Percentiles rank a stretch among this genome's conserved stretches.
Conservation (phyloP, 345 rosid genomes). For the Pelargonium nanum region DNA sequence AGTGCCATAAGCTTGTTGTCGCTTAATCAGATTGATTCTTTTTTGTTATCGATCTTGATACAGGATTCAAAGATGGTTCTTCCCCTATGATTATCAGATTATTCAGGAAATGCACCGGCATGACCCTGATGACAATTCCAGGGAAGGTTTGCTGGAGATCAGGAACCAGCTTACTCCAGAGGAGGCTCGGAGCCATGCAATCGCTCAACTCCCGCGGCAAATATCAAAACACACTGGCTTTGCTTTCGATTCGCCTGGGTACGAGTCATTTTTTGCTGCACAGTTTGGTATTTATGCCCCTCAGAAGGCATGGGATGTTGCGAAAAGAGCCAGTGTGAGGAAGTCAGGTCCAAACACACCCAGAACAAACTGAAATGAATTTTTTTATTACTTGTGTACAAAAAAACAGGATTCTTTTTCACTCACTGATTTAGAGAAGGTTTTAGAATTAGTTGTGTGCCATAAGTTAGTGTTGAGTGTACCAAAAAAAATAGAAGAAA, state of each 20-base stretch:
- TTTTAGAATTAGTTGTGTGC: neutral
- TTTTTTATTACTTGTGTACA: neutral
- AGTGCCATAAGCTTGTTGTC: no score
- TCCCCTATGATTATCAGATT: constrained; percentile 89
- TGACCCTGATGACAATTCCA: constrained; percentile 42
- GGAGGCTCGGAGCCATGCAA: constrained; percentile 71
- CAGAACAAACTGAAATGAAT: no score
- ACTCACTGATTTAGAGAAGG: neutral
- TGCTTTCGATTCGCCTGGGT: constrained; percentile 96
- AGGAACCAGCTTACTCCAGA: constrained; percentile 58
- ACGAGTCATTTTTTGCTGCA: constrained; percentile 92
- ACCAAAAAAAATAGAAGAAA: neutral
- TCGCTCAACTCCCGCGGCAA: constrained; percentile 80
- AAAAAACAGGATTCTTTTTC: neutral
- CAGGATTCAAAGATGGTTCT: constrained; percentile 92
- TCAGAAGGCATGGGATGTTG: constrained; percentile 98
- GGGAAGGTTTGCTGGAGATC: constrained; percentile 37
- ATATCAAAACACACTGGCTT: constrained; percentile 87
- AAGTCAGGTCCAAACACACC: neutral
- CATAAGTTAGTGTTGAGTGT: neutral
- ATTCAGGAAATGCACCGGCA: constrained; percentile 81
- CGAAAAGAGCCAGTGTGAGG: constrained; percentile 77
- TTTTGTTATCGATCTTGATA: neutral
- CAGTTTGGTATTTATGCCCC: constrained; percentile 78
- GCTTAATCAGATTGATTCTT: neutral